A percentile compares a stretch with the other conserved stretches of the same genome.
Conservation (phyloP, 1,284 basidiomycete species). For the Sanghuangporus sanghuang region DNA sequence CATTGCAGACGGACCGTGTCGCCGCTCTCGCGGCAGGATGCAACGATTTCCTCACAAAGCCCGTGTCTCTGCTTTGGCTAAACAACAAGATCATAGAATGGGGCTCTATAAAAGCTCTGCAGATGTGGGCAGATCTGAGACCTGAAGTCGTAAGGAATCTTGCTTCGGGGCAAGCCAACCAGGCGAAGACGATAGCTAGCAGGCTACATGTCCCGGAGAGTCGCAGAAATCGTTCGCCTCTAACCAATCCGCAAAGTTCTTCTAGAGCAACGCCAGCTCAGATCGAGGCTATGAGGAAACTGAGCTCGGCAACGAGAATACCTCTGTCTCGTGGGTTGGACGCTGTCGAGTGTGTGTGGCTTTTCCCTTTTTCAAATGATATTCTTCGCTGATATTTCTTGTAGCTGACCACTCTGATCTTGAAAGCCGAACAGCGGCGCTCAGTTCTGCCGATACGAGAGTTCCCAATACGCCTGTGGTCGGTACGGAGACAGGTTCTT, state of each 20-base stretch:
- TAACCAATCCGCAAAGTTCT: not conserved
- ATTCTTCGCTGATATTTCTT: not conserved
- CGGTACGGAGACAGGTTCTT: not conserved
- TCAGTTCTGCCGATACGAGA: not conserved
- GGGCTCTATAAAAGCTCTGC: conserved; percentile 85
- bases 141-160: conserved; percentile 53
- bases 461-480: not conserved
- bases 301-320: conserved; percentile 3
- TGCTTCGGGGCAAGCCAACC: conserved; percentile 52
- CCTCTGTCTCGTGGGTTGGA: conserved; percentile 1
- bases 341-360: not conserved
- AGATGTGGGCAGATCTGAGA: conserved; percentile 81
- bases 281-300: conserved; percentile 10
- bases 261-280: not conserved
- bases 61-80: conserved; percentile 92
- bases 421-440: not conserved
- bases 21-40: conserved; percentile 95
- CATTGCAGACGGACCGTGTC: conserved; percentile 88
- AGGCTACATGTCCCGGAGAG: conserved; percentile 62
- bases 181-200: conserved; percentile 63
- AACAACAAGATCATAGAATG: conserved; percentile 99
- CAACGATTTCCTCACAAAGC: conserved; percentile 98
- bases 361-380: not conserved
- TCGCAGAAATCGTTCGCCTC: conserved; percentile 21
- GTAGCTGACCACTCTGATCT: conserved; percentile 2